Percentiles rank a stretch among this genome's conserved stretches.
phyloP scores from a whole-genome alignment of 805 yeast genomes.

The Candida ulmi region DNA sequence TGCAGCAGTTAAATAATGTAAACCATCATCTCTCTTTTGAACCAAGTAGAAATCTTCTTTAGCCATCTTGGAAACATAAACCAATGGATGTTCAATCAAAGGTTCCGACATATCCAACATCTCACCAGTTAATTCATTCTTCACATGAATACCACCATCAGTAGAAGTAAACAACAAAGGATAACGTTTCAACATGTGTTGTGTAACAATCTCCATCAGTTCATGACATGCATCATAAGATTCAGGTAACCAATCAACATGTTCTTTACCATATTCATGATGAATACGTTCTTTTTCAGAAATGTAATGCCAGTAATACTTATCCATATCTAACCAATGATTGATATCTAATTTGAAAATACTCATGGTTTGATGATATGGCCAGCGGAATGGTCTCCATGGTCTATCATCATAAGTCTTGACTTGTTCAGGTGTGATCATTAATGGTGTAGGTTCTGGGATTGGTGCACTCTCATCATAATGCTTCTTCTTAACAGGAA shows the following conservation, averaged over 20 bases:
- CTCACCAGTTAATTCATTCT: slow-evolving; percentile 60
- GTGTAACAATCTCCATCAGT: slow-evolving; percentile 55
- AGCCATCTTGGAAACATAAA: slow-evolving; percentile 61
- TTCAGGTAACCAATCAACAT: slow-evolving; percentile 63
- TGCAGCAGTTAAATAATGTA: slow-evolving; percentile 63
- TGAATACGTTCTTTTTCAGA: slow-evolving; percentile 56
- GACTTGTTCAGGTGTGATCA: slow-evolving; percentile 64
- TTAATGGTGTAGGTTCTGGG: slow-evolving; percentile 51
- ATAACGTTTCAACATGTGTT: slow-evolving; percentile 56
- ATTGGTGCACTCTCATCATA: slow-evolving; percentile 20
- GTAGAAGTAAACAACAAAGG: slow-evolving; percentile 52
- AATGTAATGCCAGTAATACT: slow-evolving; percentile 62
- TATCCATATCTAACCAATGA: slow-evolving; percentile 79
- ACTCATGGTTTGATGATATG: slow-evolving; percentile 76
- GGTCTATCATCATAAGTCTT: slow-evolving; percentile 66
- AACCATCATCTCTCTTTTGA: slow-evolving; percentile 46
- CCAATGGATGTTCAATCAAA: slow-evolving; percentile 56
- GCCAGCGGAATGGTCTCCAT: slow-evolving; percentile 79
- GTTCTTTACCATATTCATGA: slow-evolving; percentile 52
- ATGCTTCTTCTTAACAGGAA: background rate
- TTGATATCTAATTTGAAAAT: slow-evolving; percentile 65
- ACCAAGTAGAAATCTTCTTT: slow-evolving; percentile 73
- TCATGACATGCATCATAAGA: slow-evolving; percentile 56
- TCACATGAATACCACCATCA: slow-evolving; percentile 46
- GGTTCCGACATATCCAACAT: slow-evolving; percentile 54